Evolutionary conservation across 805 yeast genomes (phyloP), one percentile per base, ranked within the genome.

Genomic region (Saccharomyces mikatae): DNA sequence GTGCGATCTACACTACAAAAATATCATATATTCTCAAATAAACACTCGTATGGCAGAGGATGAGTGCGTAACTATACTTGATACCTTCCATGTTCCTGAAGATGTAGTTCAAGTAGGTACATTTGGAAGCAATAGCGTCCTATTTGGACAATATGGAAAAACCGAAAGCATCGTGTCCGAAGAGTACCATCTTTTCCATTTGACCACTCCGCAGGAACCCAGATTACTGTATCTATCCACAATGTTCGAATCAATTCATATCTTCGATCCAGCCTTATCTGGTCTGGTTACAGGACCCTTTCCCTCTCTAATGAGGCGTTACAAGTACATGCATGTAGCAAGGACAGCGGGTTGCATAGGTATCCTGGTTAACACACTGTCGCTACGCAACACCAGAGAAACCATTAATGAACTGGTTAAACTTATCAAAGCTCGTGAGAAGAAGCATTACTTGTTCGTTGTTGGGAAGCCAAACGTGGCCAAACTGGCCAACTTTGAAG

Each of bases 381-480:
- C 98, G 0, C 71, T 94, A 41, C 73, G 83, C 41, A 86, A 88
- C 64, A 87, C 96, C 5, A 80, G 82, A 52, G 75, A 68, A n/a
- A 72, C 92, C 36, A 75, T 92, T 52, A 81, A 83, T 53, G 74
- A 75, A 32, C 79, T 90, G 6, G 79, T 81, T 14, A 67, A 73
- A 27, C 78, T 86, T 70, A 81, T 94, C 55, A 79, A 76, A 51
- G 76, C 74, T 3, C 90, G 92, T 0, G 97, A 88, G 1, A 94
- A 94, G 71, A 94, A 94, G 65, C 92, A 88, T 60, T 94, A 94
- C 66, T 80, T 89, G 66, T 90, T 94, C 73, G 98, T 91, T 3
- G 98, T 94, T 3, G 99, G 99, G 10, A 94, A 94, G 69, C 98
- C 98, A 9, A 94, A 94, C 65, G 97, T 94, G 21, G 96, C 99